Conservation (phyloP, 495 filamentous ascomycete genomes). For the Acidomyces sp. region DNA sequence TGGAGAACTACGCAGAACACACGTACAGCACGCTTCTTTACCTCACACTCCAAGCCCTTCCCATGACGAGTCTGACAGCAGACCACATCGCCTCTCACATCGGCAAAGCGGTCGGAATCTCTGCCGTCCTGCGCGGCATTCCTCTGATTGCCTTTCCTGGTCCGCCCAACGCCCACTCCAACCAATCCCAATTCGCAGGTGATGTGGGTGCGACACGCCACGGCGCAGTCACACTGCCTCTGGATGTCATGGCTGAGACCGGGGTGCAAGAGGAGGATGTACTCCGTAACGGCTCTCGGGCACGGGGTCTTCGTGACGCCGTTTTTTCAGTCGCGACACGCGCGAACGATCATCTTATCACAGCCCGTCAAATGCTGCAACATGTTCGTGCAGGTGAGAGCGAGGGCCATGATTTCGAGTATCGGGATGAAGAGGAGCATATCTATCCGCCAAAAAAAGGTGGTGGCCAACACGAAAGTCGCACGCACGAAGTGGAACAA, state of each 20-base stretch:
- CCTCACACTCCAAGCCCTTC: conserved; percentile 63
- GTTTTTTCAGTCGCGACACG: conserved; percentile 85
- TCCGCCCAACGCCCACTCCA: conserved; percentile 42
- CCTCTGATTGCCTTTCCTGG: conserved; percentile 71
- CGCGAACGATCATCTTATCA: conserved; percentile 90
- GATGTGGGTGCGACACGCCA: conserved; percentile 35
- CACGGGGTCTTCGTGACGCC: conserved; percentile 69
- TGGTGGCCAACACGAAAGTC: conserved; percentile 13
- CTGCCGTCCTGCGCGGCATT: conserved; percentile 67
- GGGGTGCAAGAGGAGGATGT: conserved; percentile 80
- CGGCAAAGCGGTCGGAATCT: conserved; percentile 83
- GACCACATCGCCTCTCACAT: conserved; percentile 91
- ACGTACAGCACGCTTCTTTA: conserved; percentile 94
- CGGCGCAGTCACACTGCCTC: conserved; percentile 61
- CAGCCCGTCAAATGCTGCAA: conserved; percentile 78
- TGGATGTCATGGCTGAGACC: conserved; percentile 76
- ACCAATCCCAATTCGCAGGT: conserved; percentile 30
- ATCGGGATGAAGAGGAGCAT: conserved; percentile 65
- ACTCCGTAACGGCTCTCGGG: conserved; percentile 60
- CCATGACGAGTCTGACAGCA: conserved; percentile 63
- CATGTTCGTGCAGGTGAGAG: conserved; percentile 57
- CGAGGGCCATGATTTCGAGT: conserved; percentile 75
- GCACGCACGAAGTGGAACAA: conserved; percentile 26
- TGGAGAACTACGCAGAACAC: conserved; percentile 84
- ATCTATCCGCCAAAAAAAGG: conserved; percentile 33